phyloP scores from a whole-genome alignment of 768 basidiomycete genomes.

The Amanita jacksonii region DNA sequence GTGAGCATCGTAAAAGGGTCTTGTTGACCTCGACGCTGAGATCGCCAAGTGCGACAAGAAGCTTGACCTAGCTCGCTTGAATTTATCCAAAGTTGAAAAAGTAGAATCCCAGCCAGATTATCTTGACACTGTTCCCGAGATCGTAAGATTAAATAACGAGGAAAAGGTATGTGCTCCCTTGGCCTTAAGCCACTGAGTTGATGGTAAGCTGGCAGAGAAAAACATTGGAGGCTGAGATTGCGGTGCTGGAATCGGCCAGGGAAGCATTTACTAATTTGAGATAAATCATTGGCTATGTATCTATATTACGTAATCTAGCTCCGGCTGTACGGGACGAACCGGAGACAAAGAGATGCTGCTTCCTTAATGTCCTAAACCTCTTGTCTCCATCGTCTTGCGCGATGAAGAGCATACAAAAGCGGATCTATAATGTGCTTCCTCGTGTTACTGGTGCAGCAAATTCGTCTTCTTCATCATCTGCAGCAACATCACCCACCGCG shows the following conservation, averaged over 20 bases:
- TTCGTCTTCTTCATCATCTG: neutral
- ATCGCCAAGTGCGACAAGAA: constrained; percentile 90
- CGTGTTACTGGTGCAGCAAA: constrained; percentile 16
- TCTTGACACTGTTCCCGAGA: constrained; percentile 66
- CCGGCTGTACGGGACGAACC: constrained; percentile 1
- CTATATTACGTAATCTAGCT: constrained; percentile 2
- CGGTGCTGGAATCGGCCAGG: constrained; percentile 9
- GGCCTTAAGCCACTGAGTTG: constrained; percentile 1
- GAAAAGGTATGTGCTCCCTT: constrained; percentile 58
- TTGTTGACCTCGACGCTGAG: constrained; percentile 83
- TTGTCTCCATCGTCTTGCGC: constrained; percentile 11
- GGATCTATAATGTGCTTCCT: constrained; percentile 34
- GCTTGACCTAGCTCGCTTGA: constrained; percentile 57
- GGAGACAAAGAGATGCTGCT: neutral
- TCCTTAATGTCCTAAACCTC: constrained; percentile 1
- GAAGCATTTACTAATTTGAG: constrained; percentile 11
- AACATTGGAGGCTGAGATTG: constrained; percentile 62
- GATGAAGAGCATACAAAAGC: constrained; percentile 43
- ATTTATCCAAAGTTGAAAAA: constrained; percentile 71
- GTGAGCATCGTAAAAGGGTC: constrained; percentile 43
- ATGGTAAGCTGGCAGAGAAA: constrained; percentile 45
- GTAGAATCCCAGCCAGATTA: constrained; percentile 68
- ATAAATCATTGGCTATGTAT: constrained; percentile 2
- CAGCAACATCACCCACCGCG: constrained; percentile 10
- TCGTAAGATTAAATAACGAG: constrained; percentile 62